Evolutionary conservation across 2,329 filamentous ascomycete genomes (phyloP), one percentile per base, ranked within the genome.

Genomic region (Furcasterigmium furcatum): DNA sequence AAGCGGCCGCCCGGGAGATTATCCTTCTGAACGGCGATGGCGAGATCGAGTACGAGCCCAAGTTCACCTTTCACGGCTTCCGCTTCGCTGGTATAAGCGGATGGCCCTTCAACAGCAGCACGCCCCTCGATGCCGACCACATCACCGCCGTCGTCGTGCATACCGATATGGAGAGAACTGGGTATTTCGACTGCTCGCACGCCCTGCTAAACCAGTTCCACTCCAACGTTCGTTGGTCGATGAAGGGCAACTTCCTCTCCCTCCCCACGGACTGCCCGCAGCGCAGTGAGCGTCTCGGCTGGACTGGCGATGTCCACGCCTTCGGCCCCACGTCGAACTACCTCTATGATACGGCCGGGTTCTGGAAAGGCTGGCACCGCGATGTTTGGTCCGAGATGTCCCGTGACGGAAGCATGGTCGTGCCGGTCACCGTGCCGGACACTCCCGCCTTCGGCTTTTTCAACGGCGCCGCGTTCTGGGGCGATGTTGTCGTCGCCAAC

Each of bases 211-310:
- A 81, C 51, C 61, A 73, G 38, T 67, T 84, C 5, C 73, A 82
- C 50, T 44, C 67, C 2, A 84, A 84, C 44, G 68, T 76, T 1
- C 55, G 64, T 22, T 82, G 79, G 79, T 71, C 70, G 5, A 80
- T 81, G 72, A 68, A 70, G 22, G 77, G 77, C 1, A 84, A 83
- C 51, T 82, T 84, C 52, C 52, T 82, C 4, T 71, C 68, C 0
- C 59, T 82, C 1, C 78, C 78, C 0, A 82, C 78, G 0, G 80
- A 84, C 52, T 80, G 76, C 50, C 77, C 77, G 0, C 75, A 80
- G 49, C 65, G 76, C 2, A 76, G 81, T 44, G 76, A 80, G 57
- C 66, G 76, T 0, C 57, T 80, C 6, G 72, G 73, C 18, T 77
- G 78, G 79, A 76, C 71, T 1, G 72, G 79, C 14, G 72, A 79